Evolutionary conservation across 345 rosid species (phyloP).

Genomic region (Brassica carinata): DNA sequence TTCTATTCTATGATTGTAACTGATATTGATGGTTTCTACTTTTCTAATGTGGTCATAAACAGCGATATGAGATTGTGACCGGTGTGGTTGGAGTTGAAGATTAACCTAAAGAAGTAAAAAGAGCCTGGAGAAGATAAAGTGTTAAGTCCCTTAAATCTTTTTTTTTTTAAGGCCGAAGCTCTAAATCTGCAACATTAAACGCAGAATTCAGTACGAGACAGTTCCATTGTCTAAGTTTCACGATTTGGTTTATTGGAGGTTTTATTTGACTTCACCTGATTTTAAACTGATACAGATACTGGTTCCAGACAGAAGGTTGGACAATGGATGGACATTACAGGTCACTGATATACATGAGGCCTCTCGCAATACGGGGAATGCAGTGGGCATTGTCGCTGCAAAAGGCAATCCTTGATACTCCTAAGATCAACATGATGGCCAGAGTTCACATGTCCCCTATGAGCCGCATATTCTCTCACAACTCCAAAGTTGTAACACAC

Average conservation of each 20-base stretch:
- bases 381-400: conserved; percentile 54
- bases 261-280: neutral
- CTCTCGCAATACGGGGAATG: no score
- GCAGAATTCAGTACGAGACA: no score
- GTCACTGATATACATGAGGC: conserved; percentile 51
- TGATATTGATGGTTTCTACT: neutral
- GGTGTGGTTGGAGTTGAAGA: neutral
- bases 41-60: neutral
- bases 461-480: conserved; percentile 49
- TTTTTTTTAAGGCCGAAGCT: no score
- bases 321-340: conserved; percentile 46
- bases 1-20: neutral
- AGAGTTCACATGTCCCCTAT: conserved; percentile 64
- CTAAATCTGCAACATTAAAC: no score
- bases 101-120: neutral
- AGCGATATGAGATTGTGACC: neutral
- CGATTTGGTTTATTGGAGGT: neutral
- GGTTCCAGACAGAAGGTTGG: conserved; percentile 46
- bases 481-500: conserved; percentile 48
- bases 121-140: neutral
- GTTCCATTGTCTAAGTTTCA: no score
- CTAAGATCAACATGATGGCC: conserved; percentile 84
- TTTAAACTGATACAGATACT: conserved; percentile 53
- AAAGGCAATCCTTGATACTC: conserved; percentile 84
- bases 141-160: neutral